Percentiles rank a stretch among this genome's conserved stretches.
phyloP scores from a whole-genome alignment of 2,329 filamentous ascomycete species.

The Fusarium solani-melongenae region DNA sequence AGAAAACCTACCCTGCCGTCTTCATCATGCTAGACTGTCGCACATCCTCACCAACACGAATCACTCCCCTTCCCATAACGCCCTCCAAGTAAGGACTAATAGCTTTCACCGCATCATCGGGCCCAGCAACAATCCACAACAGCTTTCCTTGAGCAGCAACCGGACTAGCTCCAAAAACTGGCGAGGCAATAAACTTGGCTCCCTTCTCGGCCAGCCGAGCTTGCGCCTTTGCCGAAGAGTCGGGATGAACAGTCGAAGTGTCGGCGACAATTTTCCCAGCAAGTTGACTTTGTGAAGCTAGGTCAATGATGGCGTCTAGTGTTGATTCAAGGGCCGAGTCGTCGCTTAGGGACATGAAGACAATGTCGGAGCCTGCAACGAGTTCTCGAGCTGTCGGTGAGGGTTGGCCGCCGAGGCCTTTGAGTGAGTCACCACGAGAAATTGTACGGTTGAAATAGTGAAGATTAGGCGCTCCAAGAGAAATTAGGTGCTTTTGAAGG shows the following conservation, averaged over 20 bases:
- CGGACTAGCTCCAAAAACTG: conserved; percentile 63
- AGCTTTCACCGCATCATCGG: conserved; percentile 46
- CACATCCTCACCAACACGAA: conserved; percentile 56
- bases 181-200: conserved; percentile 55
- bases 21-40: conserved; percentile 59
- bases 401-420: conserved; percentile 42
- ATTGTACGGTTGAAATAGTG: conserved; percentile 59
- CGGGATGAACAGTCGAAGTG: conserved; percentile 62
- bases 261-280: conserved; percentile 58
- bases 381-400: conserved; percentile 41
- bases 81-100: conserved; percentile 54
- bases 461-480: conserved; percentile 41
- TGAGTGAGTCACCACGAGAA: conserved; percentile 53
- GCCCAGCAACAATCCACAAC: conserved; percentile 59
- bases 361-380: conserved; percentile 45
- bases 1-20: conserved; percentile 54
- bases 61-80: conserved; percentile 55
- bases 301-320: conserved; percentile 46
- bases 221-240: conserved; percentile 49
- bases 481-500: conserved; percentile 55
- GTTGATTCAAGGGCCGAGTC: conserved; percentile 52
- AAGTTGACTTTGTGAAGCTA: conserved; percentile 18
- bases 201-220: conserved; percentile 42
- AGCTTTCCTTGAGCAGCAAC: conserved; percentile 59
- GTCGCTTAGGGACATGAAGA: conserved; percentile 57